A percentile compares a stretch with the other conserved stretches of the same genome.
Evolutionary conservation across 2,329 filamentous ascomycete genomes (phyloP).

Genomic region (Rhynchosporium secalis): DNA sequence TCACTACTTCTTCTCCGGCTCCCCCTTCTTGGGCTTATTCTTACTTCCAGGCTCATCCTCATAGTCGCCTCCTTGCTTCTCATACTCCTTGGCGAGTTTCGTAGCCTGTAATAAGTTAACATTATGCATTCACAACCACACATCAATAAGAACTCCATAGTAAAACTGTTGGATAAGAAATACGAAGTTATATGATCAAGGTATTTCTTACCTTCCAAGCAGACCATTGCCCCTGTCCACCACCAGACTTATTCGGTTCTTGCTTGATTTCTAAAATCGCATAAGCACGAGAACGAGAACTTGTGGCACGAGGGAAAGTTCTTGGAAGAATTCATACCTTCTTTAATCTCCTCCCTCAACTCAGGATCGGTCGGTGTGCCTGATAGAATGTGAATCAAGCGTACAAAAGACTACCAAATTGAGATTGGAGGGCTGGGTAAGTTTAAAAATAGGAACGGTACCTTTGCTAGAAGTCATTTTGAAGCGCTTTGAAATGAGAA

Average conservation of each 20-base stretch:
- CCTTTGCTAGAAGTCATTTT: conserved; percentile 13
- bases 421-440: no score
- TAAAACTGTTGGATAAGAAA: no score
- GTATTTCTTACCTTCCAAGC: conserved; percentile 45
- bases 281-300: not conserved
- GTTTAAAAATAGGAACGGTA: not conserved
- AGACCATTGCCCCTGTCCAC: conserved; percentile 48
- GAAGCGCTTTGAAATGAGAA: not conserved
- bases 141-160: no score
- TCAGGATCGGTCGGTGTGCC: conserved; percentile 49
- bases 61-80: conserved; percentile 43
- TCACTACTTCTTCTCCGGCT: conserved; percentile 41
- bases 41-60: conserved; percentile 46
- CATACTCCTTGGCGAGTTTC: conserved; percentile 47
- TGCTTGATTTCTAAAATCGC: conserved; percentile 43
- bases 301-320: not conserved
- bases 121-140: not conserved
- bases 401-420: no score
- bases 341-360: conserved; percentile 46
- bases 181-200: no score
- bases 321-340: conserved; percentile 34
- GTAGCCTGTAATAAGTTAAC: conserved; percentile 36
- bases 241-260: conserved; percentile 47
- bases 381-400: conserved; percentile 40
- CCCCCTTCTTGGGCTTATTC: conserved; percentile 46